Evolutionary conservation across 1,284 basidiomycete genomes (phyloP), one percentile per base, ranked within the genome.

Genomic region (Lignosus rhinocerotis): DNA sequence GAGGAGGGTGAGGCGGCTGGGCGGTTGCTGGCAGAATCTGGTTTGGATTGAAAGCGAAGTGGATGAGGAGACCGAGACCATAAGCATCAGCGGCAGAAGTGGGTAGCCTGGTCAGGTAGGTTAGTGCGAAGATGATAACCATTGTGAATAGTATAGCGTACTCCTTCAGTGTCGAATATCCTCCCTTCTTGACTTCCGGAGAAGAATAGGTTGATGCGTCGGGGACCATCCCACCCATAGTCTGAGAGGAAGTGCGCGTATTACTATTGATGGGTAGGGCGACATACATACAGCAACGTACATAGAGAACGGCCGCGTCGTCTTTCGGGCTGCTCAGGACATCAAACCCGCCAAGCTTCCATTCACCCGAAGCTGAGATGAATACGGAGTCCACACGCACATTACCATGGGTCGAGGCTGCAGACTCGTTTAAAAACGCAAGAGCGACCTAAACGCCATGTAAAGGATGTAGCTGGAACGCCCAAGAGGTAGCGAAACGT

Each of bases 331-430:
- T 91, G 67, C 91, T 96, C 66, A 98, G 75, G 0, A 96, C 75
- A 67, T 99, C 97, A 68, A 99, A 96, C 1, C 96, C 96, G 33
- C 92, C 96, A 9, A 99, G 77, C 69, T 92, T 92, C 96, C 96
- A 99, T 77, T 99, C 97, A 19, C 96, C 93, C 0, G 94, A 93
- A 0, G 87, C 86, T 6, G 93, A 90, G 58, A 98, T 85, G 70
- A 97, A 98, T 62, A 99, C 84, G 2, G 92, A 88, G 56, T 88
- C 84, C 4, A 86, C 77, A 56, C 89, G 80, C 56, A 98, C 75
- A 62, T 91, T 93, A 42, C 96, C 96, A 70, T 99, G 97, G 0
- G 93, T 93, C 0, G 92, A 94, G 38, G 86, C 76, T 55, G 87
- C 91, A 5, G 92, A 82, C 41, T 94, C 88, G 68, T 99, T 98